phyloP scores from a whole-genome alignment of 257 asterid species.

The Nicotiana otophora region DNA sequence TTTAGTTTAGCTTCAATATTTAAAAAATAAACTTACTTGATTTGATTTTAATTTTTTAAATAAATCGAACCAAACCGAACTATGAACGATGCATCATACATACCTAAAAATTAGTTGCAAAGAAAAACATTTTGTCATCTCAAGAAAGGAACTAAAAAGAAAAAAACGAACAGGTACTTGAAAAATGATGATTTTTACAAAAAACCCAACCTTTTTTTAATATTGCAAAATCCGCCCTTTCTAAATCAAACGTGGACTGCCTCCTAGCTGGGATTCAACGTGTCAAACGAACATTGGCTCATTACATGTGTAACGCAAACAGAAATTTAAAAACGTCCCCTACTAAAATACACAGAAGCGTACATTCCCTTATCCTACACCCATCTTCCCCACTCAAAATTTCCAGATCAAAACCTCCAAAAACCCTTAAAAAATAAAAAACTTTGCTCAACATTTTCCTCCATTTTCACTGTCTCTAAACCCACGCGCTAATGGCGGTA shows the following conservation, averaged over 20 bases:
- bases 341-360: neutral
- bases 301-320: conserved; percentile 6
- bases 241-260: neutral
- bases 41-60: too few species aligned
- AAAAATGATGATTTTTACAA: neutral
- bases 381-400: neutral
- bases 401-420: neutral
- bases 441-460: neutral
- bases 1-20: too few species aligned
- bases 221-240: neutral
- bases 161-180: too few species aligned
- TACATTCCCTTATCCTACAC: neutral
- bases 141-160: too few species aligned
- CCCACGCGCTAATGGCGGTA: conserved; percentile 59
- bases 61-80: too few species aligned
- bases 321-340: neutral
- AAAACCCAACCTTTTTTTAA: neutral
- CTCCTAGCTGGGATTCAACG: neutral
- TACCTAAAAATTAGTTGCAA: too few species aligned
- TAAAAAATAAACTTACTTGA: too few species aligned
- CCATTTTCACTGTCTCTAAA: neutral
- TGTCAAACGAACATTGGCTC: conserved; percentile 15
- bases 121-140: too few species aligned
- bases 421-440: neutral
- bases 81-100: too few species aligned